Base-by-base conservation (phyloP, 768 basidiomycete species). In the Pleurotus ostreatus region DNA sequence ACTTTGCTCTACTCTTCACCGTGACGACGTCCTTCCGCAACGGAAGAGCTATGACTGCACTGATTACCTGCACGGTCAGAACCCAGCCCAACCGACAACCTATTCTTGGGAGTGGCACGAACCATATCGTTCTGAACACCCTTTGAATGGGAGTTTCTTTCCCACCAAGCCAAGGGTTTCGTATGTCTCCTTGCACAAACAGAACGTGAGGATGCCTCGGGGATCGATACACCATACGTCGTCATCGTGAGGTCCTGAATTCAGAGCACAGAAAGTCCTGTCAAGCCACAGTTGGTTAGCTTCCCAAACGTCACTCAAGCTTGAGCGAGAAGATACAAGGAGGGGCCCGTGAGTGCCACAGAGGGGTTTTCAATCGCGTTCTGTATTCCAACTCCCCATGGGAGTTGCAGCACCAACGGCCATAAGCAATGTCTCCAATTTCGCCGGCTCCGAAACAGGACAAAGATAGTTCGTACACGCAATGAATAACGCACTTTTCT, bases 141-240 rank as follows among this genome's bases (percentile, higher is more conserved):
- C 71, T 61, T 80, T 81, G 67, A 83, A 85, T 0, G 82, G 78
- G 44, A 86, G 57, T 23, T 71, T 75, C 56, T 70, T 68, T 4
- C 89, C 88, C 0, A 81, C 73, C 13, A 89, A 61, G 1, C 88
- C 86, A 6, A 89, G 74, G 5, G 68, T 68, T 60, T 87, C 78
- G 64, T 89, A 89, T 0, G 81, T 80, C 15, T 72, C 70, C 65
- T 83, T 84, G 43, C 74, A 73, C 4, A 84, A 73, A 22, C 72
- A 80, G 16, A 89, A 65, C 0, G 83, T 83, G 57, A 90, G 67
- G 44, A 83, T 60, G 3, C 84, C 83, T 15, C 84, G 78, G 2
- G 77, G 72, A 62, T 89, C 87, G 55, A 89, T 72, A 62, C 85
- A 87, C 89, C 89, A 91, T 2, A 75, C 76, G 58, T 88, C 86